Base-by-base conservation (phyloP, 129 eudicot species). In the Centella asiatica region DNA sequence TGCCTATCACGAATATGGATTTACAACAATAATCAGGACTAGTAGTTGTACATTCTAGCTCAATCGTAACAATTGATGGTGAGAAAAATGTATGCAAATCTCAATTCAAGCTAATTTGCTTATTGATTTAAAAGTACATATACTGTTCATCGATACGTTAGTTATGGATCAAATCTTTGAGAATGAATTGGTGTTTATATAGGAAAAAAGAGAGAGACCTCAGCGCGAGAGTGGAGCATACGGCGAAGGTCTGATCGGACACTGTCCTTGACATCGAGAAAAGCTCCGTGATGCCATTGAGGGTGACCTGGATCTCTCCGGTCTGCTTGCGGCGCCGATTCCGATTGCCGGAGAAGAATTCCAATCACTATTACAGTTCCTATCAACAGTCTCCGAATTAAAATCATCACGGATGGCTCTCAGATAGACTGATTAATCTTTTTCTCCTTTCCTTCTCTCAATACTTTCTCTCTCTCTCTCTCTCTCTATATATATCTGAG, bases 281-380 rank as follows among this genome's bases (percentile, higher is more conserved):
- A 90, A 37, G 90, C 98, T 23, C 98, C 83, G 74, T 90, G 98
- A 80, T 90, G 98, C 98, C 98, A 90, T 66, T 88, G 89, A n/a
- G 87, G 94, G 64, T 87, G 95, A 14, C 98, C 98, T 17, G 98
- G 98, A 80, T 87, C 95, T 75, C 95, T 74, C 72, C 94, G 81
- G 72, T 81, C 84, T 18, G 95, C 90, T 75, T 83, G 71, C 23
- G 80, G 81, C 23, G 83, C 77, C 2, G 85, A 74, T 26, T 57
- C 77, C 39, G 67, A 49, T 9, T 39, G 32, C 23, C 37, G 37
- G 24, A 57, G 28, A n/a, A 48, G 22, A 60, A 46, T 46, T 32
- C 62, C n/a, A 47, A 40, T 60, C 52, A 61, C 37, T 28, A 42
- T 40, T 1, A 55, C 2, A 13, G 44, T 26, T 42, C 18, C 9